phyloP scores from a whole-genome alignment of 495 filamentous ascomycete genomes.

The Pseudomonodictys pantanalensis region DNA sequence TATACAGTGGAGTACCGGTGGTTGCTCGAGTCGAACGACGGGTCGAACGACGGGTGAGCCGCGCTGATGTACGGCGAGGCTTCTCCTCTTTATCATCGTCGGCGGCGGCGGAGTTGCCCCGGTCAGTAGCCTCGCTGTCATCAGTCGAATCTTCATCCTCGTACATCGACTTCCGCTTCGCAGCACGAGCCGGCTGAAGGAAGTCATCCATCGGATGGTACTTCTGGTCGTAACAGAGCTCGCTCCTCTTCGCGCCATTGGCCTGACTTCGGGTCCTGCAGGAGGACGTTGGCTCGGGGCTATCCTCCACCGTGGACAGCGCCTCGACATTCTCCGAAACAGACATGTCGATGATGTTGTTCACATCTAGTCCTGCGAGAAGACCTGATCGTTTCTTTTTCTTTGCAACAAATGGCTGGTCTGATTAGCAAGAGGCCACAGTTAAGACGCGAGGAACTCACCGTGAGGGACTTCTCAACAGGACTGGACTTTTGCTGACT shows the following conservation, averaged over 20 bases:
- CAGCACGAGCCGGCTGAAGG: conserved; percentile 28
- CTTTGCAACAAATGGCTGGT: not conserved
- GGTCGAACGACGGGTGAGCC: conserved; percentile 10
- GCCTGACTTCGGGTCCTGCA: conserved; percentile 12
- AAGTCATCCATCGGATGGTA: conserved; percentile 42
- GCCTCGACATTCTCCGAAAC: conserved; percentile 5
- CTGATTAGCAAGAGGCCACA: not conserved
- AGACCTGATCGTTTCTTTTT: not conserved
- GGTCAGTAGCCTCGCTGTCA: not conserved
- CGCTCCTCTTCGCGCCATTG: not conserved
- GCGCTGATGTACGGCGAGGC: not conserved
- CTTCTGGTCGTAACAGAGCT: conserved; percentile 36
- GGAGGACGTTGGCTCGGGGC: not conserved
- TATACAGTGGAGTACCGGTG: conserved; percentile 8
- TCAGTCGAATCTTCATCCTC: not conserved
- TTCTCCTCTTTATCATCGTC: not conserved
- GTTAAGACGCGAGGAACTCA: too few species aligned
- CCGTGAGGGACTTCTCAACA: too few species aligned
- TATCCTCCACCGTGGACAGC: too few species aligned
- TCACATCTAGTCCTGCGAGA: conserved; percentile 7
- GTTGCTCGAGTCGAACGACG: conserved; percentile 18
- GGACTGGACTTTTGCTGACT: too few species aligned
- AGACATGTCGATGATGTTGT: conserved; percentile 25
- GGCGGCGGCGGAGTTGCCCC: not conserved
- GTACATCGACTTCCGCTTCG: conserved; percentile 19